Percentiles rank a stretch among this genome's conserved stretches.
phyloP scores from a whole-genome alignment of 345 rosid genomes.

The Boechera divaricarpa region DNA sequence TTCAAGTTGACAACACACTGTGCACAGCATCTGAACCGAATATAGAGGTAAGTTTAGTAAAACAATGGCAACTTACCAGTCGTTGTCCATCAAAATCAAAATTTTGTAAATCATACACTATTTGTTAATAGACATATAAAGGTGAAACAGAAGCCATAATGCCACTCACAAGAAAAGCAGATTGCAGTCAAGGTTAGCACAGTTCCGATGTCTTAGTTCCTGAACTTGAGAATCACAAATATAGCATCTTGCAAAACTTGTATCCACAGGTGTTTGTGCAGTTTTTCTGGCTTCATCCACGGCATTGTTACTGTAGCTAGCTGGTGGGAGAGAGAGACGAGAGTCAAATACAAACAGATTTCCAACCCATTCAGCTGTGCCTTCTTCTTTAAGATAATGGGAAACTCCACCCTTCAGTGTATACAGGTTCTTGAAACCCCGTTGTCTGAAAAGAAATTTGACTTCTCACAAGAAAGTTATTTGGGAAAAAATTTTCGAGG shows the following conservation, averaged over 20 bases:
- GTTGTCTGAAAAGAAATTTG: slow-evolving; percentile 58
- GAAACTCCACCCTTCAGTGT: slow-evolving; percentile 89
- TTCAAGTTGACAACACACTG: slow-evolving; percentile 59
- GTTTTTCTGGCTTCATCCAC: slow-evolving; percentile 32
- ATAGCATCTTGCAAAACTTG: slow-evolving; percentile 71
- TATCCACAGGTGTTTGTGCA: slow-evolving; percentile 43
- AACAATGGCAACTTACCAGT: slow-evolving; percentile 5
- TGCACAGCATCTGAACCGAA: slow-evolving; percentile 66
- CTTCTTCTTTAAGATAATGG: slow-evolving; percentile 79
- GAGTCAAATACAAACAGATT: slow-evolving; percentile 92
- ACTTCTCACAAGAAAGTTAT: slow-evolving; percentile 33
- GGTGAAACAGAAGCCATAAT: slow-evolving; percentile 18
- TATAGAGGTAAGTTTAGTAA: slow-evolving; percentile 8
- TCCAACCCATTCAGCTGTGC: slow-evolving; percentile 76
- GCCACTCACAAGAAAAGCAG: slow-evolving; percentile 78
- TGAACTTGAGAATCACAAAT: slow-evolving; percentile 63
- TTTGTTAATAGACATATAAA: not conserved
- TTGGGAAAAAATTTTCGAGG: slow-evolving; percentile 27
- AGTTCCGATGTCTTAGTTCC: slow-evolving; percentile 85
- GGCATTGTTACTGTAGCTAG: slow-evolving; percentile 55
- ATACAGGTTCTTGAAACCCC: slow-evolving; percentile 78
- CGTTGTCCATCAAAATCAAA: not conserved
- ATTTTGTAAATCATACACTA: not conserved
- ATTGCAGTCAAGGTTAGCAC: slow-evolving; percentile 96
- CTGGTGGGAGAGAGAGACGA: slow-evolving; percentile 86